phyloP scores from a whole-genome alignment of 2,329 filamentous ascomycete genomes.

The Trichoderma pleuroti region DNA sequence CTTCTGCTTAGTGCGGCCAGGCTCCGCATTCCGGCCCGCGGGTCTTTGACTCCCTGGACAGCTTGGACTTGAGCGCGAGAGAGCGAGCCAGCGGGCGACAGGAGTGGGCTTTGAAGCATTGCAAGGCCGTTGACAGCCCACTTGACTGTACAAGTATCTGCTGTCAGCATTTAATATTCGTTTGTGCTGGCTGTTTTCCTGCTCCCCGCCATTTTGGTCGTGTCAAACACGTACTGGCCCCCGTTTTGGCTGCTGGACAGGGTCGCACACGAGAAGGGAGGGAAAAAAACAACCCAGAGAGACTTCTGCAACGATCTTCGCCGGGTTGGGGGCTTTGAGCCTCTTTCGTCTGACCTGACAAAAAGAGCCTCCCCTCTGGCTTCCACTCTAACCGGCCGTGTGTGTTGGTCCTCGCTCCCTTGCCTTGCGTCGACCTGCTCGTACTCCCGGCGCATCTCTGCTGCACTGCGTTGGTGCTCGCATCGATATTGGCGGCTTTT shows the following conservation, averaged over 20 bases:
- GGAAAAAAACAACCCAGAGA: neutral
- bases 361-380: neutral
- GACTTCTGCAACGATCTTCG: neutral
- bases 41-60: neutral
- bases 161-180: constrained; percentile 15
- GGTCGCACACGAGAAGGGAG: neutral
- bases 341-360: neutral
- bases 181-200: neutral
- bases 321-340: neutral
- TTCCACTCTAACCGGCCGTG: neutral
- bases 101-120: constrained; percentile 8
- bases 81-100: constrained; percentile 3
- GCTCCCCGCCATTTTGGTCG: constrained; percentile 1
- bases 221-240: neutral
- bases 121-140: neutral
- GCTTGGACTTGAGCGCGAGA: neutral
- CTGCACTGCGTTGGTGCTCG: constrained; percentile 4
- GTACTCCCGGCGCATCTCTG: neutral
- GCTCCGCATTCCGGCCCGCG: constrained; percentile 17
- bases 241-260: neutral
- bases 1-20: constrained; percentile 5
- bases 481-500: neutral
- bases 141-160: neutral
- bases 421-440: neutral
- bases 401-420: neutral